Base-by-base conservation (phyloP, 495 filamentous ascomycete species). In the Trichoderma erinaceum region DNA sequence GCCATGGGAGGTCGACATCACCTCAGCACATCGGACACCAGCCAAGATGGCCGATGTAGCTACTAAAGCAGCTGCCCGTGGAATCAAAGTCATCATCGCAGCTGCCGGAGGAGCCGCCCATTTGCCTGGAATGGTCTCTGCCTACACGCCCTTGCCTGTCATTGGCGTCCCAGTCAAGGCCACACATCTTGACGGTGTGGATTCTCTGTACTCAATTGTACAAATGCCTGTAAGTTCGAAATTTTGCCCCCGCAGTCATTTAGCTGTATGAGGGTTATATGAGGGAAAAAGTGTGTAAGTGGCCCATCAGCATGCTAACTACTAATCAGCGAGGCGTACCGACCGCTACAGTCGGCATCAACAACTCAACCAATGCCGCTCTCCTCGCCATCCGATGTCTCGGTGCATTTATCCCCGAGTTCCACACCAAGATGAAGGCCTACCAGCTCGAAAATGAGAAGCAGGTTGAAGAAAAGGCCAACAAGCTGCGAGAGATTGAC, bases 91-190 rank as follows among this genome's bases (percentile, higher is more conserved):
- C 50, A 93, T 98, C 75, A 96, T 99, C 75, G 94, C 95, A 0
- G 94, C 93, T 13, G 95, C 96, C 18, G 94, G 93, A 61, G 94
- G 95, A 48, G 93, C 93, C 1, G 94, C 94, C 15, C 92, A 96
- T 77, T 80, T 97, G 7, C 95, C 93, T 11, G 94, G 96, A 48
- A 98, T 98, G 95, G 81, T 90, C 12, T 90, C 93, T 2, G 89
- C 91, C 15, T 87, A 90, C 77, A 95, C 92, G 13, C 84, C 87
- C n/a, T 82, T 98, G 41, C 95, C 94, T 0, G 94, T 97, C 16
- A 94, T 98, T 68, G 95, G 96, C 16, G 86, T 97, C 1, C 95
- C 96, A 0, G 89, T 99, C 23, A 95, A 91, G 79, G 92, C 90
- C 4, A 94, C 88, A 69, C 85, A 88, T 10, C 77, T 96, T 50